Evolutionary conservation across 352 stramenopile genomes (phyloP).

Genomic region (Saprolegnia parasitica): DNA sequence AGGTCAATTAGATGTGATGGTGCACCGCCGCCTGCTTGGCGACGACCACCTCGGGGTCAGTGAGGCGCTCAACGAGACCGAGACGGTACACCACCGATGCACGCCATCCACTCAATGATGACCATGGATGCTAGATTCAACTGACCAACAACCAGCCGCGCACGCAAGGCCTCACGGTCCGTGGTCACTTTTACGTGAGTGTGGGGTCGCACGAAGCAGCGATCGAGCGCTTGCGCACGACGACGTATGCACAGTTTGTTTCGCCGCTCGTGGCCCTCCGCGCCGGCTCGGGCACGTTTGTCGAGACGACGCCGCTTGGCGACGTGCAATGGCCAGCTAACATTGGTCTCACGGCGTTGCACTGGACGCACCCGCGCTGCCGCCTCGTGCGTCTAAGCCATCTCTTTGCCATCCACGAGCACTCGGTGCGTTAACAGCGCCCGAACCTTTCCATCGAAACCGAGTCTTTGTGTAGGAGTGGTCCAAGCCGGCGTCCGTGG

Average conservation of each 20-base stretch:
- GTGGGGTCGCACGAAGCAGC: constrained; percentile 52
- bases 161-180: constrained; percentile 59
- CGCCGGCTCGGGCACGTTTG: constrained; percentile 35
- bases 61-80: constrained; percentile 90
- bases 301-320: constrained; percentile 32
- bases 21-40: constrained; percentile 89
- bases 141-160: constrained; percentile 47
- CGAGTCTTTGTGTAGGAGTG: constrained; percentile 32
- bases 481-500: constrained; percentile 65
- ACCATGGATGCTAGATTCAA: constrained; percentile 51
- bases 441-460: background rate
- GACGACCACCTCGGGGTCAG: constrained; percentile 93
- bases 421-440: constrained; percentile 45
- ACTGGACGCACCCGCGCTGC: constrained; percentile 63
- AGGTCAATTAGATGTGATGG: constrained; percentile 95
- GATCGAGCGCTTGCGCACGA: constrained; percentile 48
- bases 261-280: constrained; percentile 52
- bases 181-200: constrained; percentile 65
- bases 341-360: constrained; percentile 91
- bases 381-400: constrained; percentile 91
- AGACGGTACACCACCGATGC: constrained; percentile 70
- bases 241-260: constrained; percentile 72
- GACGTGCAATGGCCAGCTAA: constrained; percentile 76
- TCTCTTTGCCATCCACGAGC: constrained; percentile 88
- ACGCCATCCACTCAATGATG: no score